phyloP scores from a whole-genome alignment of 257 asterid species.

The Jacaranda mimosifolia region DNA sequence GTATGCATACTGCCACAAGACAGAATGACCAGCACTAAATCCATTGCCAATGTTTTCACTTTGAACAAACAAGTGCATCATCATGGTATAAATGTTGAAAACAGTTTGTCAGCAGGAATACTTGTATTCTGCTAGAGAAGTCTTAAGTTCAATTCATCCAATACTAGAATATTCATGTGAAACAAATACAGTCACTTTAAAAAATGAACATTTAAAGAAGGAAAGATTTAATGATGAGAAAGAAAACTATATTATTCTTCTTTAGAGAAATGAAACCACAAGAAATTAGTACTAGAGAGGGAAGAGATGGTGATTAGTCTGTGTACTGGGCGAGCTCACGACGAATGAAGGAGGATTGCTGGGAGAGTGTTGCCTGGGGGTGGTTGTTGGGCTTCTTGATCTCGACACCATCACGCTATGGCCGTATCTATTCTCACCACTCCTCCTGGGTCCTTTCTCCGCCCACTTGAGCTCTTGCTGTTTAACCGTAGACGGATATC shows the following conservation, averaged over 20 bases:
- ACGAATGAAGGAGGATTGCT: conserved; percentile 58
- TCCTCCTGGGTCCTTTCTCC: conserved; percentile 74
- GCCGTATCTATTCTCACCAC: conserved; percentile 51
- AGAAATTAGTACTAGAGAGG: conserved; percentile 53
- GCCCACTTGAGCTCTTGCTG: conserved; percentile 89
- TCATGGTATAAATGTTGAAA: too few species aligned
- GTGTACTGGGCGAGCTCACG: conserved; percentile 59
- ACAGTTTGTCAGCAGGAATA: too few species aligned
- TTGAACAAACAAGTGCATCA: too few species aligned
- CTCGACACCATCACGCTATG: conserved; percentile 54
- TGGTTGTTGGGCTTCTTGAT: conserved; percentile 50
- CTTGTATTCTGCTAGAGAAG: background rate
- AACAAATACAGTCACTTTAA: background rate
- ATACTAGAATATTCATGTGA: background rate
- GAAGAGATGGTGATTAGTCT: conserved; percentile 54
- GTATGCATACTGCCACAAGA: too few species aligned
- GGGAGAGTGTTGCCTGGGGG: conserved; percentile 33
- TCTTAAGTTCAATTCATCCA: background rate
- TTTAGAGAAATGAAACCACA: background rate
- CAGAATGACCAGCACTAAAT: too few species aligned
- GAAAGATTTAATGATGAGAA: background rate
- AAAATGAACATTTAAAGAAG: background rate
- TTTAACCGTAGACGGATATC: conserved; percentile 63
- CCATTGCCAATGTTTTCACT: too few species aligned
- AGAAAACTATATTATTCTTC: background rate